Evolutionary conservation across 2,329 filamentous ascomycete genomes (phyloP).

Genomic region (Alternaria brassicicola): DNA sequence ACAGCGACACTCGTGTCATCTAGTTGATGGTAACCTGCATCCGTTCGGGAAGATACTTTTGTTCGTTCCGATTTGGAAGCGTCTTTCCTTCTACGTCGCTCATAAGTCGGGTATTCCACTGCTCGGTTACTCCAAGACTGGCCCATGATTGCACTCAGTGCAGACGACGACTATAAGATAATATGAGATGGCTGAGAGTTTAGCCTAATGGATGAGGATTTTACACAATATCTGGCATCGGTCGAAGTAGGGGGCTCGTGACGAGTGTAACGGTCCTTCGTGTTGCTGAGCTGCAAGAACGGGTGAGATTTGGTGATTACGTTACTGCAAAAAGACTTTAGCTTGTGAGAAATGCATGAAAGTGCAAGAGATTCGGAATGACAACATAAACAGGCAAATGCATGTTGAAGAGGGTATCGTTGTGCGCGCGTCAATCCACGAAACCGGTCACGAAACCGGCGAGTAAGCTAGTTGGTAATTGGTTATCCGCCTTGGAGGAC

Average conservation of each 20-base stretch:
- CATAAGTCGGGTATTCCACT: neutral
- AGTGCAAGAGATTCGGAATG: neutral
- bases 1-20: neutral
- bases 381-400: constrained; percentile 1
- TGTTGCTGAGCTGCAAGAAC: neutral
- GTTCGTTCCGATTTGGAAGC: neutral
- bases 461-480: constrained; percentile 15
- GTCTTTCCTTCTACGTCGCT: neutral
- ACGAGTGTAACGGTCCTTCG: neutral
- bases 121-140: constrained; percentile 9
- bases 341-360: neutral
- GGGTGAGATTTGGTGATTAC: neutral
- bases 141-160: constrained; percentile 6
- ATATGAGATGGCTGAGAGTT: neutral
- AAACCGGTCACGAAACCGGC: constrained; percentile 15
- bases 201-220: neutral
- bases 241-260: neutral
- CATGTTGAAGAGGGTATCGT: neutral
- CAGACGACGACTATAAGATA: neutral
- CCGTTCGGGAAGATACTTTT: neutral
- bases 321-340: neutral
- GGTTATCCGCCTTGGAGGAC: constrained; percentile 1
- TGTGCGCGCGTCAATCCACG: constrained; percentile 8
- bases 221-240: neutral
- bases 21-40: neutral